Evolutionary conservation across 2,329 filamentous ascomycete genomes (phyloP).

Genomic region (Neofusicoccum sp.): DNA sequence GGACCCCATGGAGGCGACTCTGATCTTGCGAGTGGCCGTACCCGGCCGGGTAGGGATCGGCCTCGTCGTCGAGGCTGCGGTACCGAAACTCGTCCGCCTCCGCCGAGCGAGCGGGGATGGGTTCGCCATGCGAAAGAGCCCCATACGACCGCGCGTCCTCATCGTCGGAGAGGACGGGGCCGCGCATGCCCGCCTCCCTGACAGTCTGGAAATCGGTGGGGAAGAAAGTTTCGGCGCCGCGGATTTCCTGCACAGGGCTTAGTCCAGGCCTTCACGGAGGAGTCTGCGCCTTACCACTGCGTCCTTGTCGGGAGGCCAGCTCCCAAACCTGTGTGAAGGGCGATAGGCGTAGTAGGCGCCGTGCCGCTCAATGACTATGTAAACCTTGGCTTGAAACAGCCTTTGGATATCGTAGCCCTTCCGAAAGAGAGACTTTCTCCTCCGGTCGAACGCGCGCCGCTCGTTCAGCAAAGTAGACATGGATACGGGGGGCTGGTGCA

Average conservation of each 20-base stretch:
- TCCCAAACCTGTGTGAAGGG: background rate
- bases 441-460: background rate
- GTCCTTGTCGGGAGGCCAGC: background rate
- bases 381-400: background rate
- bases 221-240: background rate
- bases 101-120: background rate
- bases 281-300: background rate
- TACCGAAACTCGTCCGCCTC: background rate
- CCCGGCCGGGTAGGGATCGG: background rate
- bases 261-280: background rate
- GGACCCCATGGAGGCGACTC: background rate
- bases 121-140: background rate
- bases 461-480: too few relatives aligned
- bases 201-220: constrained; percentile 8
- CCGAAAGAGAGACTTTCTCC: background rate
- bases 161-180: background rate
- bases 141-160: background rate
- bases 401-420: background rate
- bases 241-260: background rate
- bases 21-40: background rate
- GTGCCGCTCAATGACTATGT: constrained; percentile 6
- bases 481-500: too few relatives aligned
- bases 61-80: background rate
- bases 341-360: background rate
- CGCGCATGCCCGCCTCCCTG: background rate